Conservation (phyloP, 441 rosid genomes). For the Mallotus japonicus region DNA sequence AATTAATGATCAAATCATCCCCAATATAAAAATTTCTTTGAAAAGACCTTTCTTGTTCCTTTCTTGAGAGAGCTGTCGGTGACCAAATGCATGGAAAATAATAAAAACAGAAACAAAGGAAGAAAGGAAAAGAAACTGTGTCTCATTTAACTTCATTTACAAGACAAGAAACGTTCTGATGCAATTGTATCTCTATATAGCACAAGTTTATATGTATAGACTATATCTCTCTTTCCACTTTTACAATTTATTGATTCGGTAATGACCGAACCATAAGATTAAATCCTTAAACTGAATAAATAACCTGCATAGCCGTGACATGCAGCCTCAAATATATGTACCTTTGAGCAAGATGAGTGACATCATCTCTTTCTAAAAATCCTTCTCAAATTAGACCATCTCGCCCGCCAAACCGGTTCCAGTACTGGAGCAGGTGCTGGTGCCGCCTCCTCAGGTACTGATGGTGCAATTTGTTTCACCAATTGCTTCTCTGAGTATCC, state of each 20-base stretch:
- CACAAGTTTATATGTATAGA: not conserved
- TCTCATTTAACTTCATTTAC: not conserved
- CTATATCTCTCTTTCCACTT: not conserved
- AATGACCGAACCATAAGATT: not conserved
- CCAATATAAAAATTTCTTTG: not conserved
- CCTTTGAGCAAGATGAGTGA: not conserved
- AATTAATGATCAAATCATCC: not conserved
- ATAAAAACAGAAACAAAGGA: too few relatives aligned
- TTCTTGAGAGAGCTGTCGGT: not conserved
- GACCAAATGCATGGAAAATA: not conserved
- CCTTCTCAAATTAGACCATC: conserved; percentile 15
- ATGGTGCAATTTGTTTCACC: not conserved
- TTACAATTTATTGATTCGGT: not conserved
- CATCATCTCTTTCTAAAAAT: conserved; percentile 19
- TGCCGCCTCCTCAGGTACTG: conserved; percentile 18
- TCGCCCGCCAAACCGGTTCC: conserved; percentile 18
- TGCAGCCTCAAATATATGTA: conserved; percentile 3
- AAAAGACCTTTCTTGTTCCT: not conserved
- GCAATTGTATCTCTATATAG: not conserved
- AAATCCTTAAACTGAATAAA: not conserved
- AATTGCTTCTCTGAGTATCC: conserved; percentile 31
- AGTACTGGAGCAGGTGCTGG: conserved; percentile 29
- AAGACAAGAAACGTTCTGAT: not conserved
- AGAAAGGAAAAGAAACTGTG: not conserved
- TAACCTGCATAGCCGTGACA: not conserved